Percentiles rank a stretch among this genome's conserved stretches.
Conservation (phyloP, 2,329 filamentous ascomycete genomes). For the Arthrinium phaeospermum region DNA sequence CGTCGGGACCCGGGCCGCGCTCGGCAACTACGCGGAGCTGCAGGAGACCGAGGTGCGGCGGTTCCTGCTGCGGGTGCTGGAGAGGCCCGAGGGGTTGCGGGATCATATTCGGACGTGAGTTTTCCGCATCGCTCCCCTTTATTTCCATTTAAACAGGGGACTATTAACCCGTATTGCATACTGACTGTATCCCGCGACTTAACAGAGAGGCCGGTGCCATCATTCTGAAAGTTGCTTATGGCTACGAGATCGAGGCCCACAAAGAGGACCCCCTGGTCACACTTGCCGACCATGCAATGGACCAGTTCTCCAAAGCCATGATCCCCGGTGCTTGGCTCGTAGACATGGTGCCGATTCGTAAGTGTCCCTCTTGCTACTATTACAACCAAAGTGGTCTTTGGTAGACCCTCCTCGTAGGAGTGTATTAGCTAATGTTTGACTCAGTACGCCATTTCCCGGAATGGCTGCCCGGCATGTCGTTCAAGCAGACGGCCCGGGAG, state of each 20-base stretch:
- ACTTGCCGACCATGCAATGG: conserved; percentile 28
- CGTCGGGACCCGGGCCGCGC: conserved; percentile 48
- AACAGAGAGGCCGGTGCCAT: conserved; percentile 39
- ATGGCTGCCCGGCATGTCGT: conserved; percentile 36
- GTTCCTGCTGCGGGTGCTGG: conserved; percentile 49
- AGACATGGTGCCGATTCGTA: conserved; percentile 34
- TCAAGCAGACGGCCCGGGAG: conserved; percentile 29
- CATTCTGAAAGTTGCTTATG: conserved; percentile 37
- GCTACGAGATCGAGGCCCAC: conserved; percentile 34
- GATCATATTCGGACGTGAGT: conserved; percentile 50
- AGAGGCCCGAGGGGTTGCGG: conserved; percentile 43
- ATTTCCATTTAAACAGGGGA: conserved; percentile 30
- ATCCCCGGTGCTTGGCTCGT: conserved; percentile 34
- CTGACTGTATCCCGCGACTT: conserved; percentile 21
- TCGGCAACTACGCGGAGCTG: conserved; percentile 45
- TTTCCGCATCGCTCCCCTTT: conserved; percentile 33
- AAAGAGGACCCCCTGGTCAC: conserved; percentile 33
- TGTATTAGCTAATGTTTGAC: neutral
- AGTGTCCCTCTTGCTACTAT: conserved; percentile 2
- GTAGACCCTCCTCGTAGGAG: neutral
- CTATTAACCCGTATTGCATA: conserved; percentile 22
- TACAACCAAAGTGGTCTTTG: too few species aligned
- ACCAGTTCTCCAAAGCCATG: conserved; percentile 27
- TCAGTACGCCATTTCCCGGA: conserved; percentile 33
- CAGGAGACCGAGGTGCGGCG: conserved; percentile 51